A percentile compares a stretch with the other conserved stretches of the same genome.
These are phyloP conservation scores for Amanita phalloides DNA, from an alignment of 768 basidiomycete genomes.

Conservation along the genomic window DNA sequence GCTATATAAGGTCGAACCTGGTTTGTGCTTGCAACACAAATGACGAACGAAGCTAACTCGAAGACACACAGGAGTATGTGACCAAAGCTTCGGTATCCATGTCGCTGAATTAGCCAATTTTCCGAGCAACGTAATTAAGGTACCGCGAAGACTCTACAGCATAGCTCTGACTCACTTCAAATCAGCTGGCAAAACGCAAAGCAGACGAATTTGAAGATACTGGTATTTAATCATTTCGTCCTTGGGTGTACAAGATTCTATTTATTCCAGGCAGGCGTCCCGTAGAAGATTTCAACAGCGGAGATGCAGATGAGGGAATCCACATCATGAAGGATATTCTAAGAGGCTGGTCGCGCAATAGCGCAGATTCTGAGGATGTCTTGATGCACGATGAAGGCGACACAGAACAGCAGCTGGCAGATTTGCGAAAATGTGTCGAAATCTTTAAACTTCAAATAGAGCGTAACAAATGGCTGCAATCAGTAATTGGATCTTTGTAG, in stretches of 20 bases:
- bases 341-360: conserved; percentile 37
- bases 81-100: conserved; percentile 98
- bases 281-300: conserved; percentile 24
- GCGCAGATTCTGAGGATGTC: conserved; percentile 39
- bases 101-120: conserved; percentile 98
- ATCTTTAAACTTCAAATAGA: conserved; percentile 63
- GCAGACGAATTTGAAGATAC: conserved; percentile 90
- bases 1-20: conserved; percentile 89
- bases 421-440: conserved; percentile 52
- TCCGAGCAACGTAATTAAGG: conserved; percentile 87
- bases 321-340: conserved; percentile 74
- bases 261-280: conserved; percentile 10
- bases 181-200: conserved; percentile 80
- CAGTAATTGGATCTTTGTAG: conserved; percentile 34
- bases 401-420: conserved; percentile 33
- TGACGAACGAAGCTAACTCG: not conserved
- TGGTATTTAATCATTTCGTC: conserved; percentile 20
- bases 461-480: conserved; percentile 67
- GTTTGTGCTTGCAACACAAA: conserved; percentile 27
- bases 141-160: conserved; percentile 13
- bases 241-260: not conserved
- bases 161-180: not conserved
- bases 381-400: conserved; percentile 27
- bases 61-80: conserved; percentile 59
- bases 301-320: conserved; percentile 70